Evolutionary conservation across 2,329 filamentous ascomycete genomes (phyloP).

Genomic region (Sclerotinia nivalis): DNA sequence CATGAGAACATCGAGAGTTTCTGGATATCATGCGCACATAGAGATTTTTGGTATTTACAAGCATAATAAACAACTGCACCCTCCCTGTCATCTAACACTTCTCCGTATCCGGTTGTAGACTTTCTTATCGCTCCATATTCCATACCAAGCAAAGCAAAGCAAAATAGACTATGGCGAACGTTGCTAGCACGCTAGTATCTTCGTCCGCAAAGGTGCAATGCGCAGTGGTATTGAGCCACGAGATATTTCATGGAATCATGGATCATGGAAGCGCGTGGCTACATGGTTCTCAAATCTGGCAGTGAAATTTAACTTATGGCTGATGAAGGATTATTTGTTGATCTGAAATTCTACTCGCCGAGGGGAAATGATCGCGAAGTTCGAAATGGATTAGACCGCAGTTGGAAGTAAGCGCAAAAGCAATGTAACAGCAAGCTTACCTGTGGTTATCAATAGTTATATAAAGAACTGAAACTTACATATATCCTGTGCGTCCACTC

Average conservation of each 20-base stretch:
- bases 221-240: background rate
- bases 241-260: background rate
- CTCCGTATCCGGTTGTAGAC: too few relatives aligned
- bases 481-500: background rate
- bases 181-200: too few relatives aligned
- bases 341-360: background rate
- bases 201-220: too few relatives aligned
- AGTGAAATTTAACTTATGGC: background rate
- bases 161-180: too few relatives aligned
- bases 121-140: too few relatives aligned
- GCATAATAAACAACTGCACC: too few relatives aligned
- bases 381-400: background rate
- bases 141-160: too few relatives aligned
- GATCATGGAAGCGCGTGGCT: background rate
- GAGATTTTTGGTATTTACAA: background rate
- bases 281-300: background rate
- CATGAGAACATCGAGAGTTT: background rate
- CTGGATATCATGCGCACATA: background rate
- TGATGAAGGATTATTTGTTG: background rate
- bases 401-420: background rate
- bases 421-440: too few relatives aligned
- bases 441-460: too few relatives aligned
- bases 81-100: too few relatives aligned
- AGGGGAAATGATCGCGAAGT: background rate
- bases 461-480: background rate